phyloP scores from a whole-genome alignment of 1,284 basidiomycete genomes.

The Apiotrichum laibachii region DNA sequence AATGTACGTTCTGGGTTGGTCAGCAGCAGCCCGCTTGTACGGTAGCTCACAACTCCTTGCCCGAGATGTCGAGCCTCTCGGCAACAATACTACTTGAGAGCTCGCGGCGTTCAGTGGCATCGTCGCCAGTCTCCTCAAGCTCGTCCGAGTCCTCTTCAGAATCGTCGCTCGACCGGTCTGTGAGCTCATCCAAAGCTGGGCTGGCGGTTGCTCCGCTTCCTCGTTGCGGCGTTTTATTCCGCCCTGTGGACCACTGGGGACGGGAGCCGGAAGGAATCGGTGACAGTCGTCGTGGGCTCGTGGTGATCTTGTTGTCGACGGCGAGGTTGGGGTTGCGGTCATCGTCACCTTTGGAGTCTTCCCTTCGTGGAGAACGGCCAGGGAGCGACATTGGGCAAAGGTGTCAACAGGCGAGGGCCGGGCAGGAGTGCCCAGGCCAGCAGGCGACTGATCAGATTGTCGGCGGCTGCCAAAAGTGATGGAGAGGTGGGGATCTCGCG shows the following conservation, averaged over 20 bases:
- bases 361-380: too few relatives aligned
- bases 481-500: too few relatives aligned
- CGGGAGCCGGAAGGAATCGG: background rate
- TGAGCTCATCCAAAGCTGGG: conserved; percentile 9
- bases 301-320: background rate
- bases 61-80: conserved; percentile 1
- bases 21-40: background rate
- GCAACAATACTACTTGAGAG: conserved; percentile 7
- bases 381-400: too few relatives aligned
- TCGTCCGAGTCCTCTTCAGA: conserved; percentile 15
- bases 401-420: too few relatives aligned
- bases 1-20: conserved; percentile 63
- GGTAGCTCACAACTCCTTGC: conserved; percentile 5
- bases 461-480: too few relatives aligned
- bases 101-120: conserved; percentile 4
- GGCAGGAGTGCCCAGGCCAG: too few relatives aligned
- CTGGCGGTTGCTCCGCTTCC: background rate
- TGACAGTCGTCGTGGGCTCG: background rate
- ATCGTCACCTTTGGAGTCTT: too few relatives aligned
- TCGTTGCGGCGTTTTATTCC: background rate
- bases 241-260: background rate
- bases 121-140: conserved; percentile 17
- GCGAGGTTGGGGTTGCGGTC: too few relatives aligned
- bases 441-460: too few relatives aligned
- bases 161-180: conserved; percentile 15